Evolutionary conservation across 768 basidiomycete genomes (phyloP).

Genomic region (Tephrocybe sp.): DNA sequence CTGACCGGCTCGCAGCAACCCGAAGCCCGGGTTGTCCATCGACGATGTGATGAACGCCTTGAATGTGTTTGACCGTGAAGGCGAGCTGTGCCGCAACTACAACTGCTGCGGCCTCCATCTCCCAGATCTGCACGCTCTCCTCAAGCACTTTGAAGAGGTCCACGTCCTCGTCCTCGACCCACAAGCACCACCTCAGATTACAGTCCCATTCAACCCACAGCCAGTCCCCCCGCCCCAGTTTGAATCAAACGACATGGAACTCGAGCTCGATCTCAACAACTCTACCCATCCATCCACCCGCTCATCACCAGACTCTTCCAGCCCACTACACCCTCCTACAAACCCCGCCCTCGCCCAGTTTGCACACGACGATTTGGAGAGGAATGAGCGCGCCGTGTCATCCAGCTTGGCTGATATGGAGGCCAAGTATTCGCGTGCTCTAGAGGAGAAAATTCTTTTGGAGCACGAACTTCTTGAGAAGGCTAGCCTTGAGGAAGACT

Average conservation of each 20-base stretch:
- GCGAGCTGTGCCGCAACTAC: constrained; percentile 84
- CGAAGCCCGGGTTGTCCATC: constrained; percentile 45
- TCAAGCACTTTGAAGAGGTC: constrained; percentile 90
- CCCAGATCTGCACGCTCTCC: constrained; percentile 72
- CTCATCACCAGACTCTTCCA: constrained; percentile 42
- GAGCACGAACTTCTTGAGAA: constrained; percentile 95
- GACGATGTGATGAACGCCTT: constrained; percentile 69
- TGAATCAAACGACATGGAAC: constrained; percentile 81
- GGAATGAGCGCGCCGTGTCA: constrained; percentile 86
- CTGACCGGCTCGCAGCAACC: constrained; percentile 18
- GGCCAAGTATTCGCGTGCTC: constrained; percentile 80
- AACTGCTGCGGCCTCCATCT: constrained; percentile 82
- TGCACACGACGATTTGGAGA: constrained; percentile 84
- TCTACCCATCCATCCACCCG: constrained; percentile 25
- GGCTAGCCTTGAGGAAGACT: constrained; percentile 85
- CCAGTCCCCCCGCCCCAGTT: no score
- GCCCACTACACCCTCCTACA: constrained; percentile 51
- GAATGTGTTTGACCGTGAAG: constrained; percentile 64
- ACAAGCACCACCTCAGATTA: constrained; percentile 35
- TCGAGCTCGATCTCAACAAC: constrained; percentile 59
- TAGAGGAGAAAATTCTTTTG: constrained; percentile 96
- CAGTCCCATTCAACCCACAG: constrained; percentile 46
- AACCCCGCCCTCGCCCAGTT: constrained; percentile 24
- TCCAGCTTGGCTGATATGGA: constrained; percentile 84
- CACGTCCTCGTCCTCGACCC: constrained; percentile 75